Conservation (phyloP, 1,284 basidiomycete species). For the Cutaneotrichosporon sp. region DNA sequence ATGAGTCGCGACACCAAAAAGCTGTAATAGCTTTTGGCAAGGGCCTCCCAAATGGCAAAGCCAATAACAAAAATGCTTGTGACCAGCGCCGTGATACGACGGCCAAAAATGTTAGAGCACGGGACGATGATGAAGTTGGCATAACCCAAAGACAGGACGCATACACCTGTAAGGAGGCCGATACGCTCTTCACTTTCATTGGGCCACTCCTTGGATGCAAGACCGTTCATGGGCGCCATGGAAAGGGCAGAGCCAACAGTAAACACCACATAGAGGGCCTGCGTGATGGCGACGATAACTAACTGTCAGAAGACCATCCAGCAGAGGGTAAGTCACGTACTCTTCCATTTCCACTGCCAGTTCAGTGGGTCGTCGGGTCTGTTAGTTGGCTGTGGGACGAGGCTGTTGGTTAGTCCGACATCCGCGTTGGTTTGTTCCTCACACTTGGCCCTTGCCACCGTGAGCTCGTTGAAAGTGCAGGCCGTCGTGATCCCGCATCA, state of each 20-base stretch:
- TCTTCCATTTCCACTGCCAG: constrained; percentile 14
- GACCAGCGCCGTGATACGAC: constrained; percentile 8
- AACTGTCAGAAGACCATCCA: neutral
- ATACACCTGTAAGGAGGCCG: constrained; percentile 14
- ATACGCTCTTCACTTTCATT: neutral
- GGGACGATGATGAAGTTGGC: constrained; percentile 19
- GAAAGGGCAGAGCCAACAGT: constrained; percentile 9
- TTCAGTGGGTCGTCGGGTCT: constrained; percentile 9
- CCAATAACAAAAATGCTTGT: constrained; percentile 2
- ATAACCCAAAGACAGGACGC: constrained; percentile 13
- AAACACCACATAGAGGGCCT: constrained; percentile 10
- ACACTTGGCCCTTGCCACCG: constrained; percentile 2
- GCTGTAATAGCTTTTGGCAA: constrained; percentile 4
- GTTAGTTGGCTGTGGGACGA: constrained; percentile 9
- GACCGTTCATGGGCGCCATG: constrained; percentile 12
- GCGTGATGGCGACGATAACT: constrained; percentile 1
- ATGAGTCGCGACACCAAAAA: constrained; percentile 9
- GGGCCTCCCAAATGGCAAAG: constrained; percentile 12
- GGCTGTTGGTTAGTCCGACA: constrained; percentile 1
- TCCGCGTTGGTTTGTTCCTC: neutral
- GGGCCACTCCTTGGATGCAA: constrained; percentile 9
- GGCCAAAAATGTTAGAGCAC: constrained; percentile 17
- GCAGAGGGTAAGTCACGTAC: neutral
- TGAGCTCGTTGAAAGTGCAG: neutral
- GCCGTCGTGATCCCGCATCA: constrained; percentile 15